phyloP scores from a whole-genome alignment of 495 filamentous ascomycete species.

The Xylaria telfairii region DNA sequence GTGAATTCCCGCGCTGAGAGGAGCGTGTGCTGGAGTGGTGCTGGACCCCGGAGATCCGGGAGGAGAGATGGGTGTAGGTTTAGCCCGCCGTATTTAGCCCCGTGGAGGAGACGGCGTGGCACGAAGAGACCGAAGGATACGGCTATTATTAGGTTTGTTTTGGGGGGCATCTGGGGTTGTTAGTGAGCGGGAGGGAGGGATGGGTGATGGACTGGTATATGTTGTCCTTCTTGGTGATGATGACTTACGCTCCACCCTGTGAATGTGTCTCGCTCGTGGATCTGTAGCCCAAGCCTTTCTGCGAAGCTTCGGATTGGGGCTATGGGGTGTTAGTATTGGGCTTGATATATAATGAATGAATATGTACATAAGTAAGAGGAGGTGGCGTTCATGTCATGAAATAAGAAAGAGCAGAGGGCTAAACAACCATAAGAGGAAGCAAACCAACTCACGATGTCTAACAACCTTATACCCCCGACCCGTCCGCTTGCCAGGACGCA shows the following conservation, averaged over 20 bases:
- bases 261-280: slow-evolving; percentile 81
- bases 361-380: neutral
- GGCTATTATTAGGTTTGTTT: slow-evolving; percentile 84
- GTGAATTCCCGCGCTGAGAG: slow-evolving; percentile 61
- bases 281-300: slow-evolving; percentile 62
- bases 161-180: slow-evolving; percentile 60
- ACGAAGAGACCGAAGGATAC: slow-evolving; percentile 96
- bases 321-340: slow-evolving; percentile 39
- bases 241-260: slow-evolving; percentile 74
- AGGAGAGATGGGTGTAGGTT: slow-evolving; percentile 96
- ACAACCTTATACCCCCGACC: slow-evolving; percentile 76
- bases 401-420: no score
- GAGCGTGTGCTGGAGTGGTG: slow-evolving; percentile 80
- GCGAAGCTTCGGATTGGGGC: slow-evolving; percentile 78
- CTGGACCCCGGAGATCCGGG: slow-evolving; percentile 77
- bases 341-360: neutral
- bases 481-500: slow-evolving; percentile 73
- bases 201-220: neutral
- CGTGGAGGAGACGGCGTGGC: slow-evolving; percentile 73
- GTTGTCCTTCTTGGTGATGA: neutral
- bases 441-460: slow-evolving; percentile 63
- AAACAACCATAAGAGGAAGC: neutral
- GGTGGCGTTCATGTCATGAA: neutral
- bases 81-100: slow-evolving; percentile 79
- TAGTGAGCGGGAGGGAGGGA: slow-evolving; percentile 2